A percentile compares a stretch with the other conserved stretches of the same genome.
These are phyloP conservation scores for Aureobasidium leucospermi DNA, from an alignment of 2,329 filamentous ascomycete genomes.

Conservation along the genomic window DNA sequence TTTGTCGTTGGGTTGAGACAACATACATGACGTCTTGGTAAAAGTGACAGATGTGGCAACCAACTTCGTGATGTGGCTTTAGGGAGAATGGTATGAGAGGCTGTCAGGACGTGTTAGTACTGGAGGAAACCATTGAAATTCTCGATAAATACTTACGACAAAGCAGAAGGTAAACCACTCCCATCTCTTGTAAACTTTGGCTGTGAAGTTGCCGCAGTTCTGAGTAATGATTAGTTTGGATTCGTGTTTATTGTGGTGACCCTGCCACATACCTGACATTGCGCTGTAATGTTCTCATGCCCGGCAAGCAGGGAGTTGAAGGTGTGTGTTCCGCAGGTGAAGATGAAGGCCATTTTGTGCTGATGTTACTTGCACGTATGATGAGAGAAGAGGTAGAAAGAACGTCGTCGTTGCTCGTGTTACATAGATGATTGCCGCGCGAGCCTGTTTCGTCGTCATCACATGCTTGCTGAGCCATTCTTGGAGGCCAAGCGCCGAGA, in stretches of 20 bases:
- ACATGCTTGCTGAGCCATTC: constrained; percentile 10
- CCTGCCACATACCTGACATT: constrained; percentile 33
- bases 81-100: constrained; percentile 64
- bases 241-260: not conserved
- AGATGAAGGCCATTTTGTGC: constrained; percentile 39
- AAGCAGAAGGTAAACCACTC: constrained; percentile 69
- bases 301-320: constrained; percentile 40
- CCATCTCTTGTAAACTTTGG: constrained; percentile 40
- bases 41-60: constrained; percentile 71
- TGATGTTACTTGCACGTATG: not conserved
- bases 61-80: constrained; percentile 51
- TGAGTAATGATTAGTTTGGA: not conserved
- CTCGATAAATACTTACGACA: constrained; percentile 39
- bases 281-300: constrained; percentile 43
- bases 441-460: constrained; percentile 9
- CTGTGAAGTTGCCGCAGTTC: constrained; percentile 44
- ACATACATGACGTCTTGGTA: constrained; percentile 49
- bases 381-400: not conserved
- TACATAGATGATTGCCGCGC: not conserved
- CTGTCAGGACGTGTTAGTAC: constrained; percentile 29
- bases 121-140: not conserved
- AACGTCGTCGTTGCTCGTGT: constrained; percentile 7
- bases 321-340: constrained; percentile 44
- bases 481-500: constrained; percentile 12
- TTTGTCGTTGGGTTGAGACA: not conserved